Conservation (phyloP, 176 grass and related monocot species). For the Chrysopogon serrulatus region DNA sequence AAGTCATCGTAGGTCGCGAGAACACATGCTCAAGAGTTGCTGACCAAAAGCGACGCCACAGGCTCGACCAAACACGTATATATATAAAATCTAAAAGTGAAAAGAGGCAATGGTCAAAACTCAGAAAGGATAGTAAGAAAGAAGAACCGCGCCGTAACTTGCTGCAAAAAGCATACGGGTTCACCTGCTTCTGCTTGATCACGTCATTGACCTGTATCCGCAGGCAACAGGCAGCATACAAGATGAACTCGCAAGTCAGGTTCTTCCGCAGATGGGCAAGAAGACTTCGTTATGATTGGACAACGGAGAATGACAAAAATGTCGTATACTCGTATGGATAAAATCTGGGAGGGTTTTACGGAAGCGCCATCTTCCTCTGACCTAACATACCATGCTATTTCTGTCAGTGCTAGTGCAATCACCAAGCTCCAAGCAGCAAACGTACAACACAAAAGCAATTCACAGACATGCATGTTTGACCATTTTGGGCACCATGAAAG, state of each 20-base stretch:
- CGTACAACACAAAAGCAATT: neutral
- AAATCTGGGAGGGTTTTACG: neutral
- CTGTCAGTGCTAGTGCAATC: neutral
- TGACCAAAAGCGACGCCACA: neutral
- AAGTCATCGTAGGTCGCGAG: neutral
- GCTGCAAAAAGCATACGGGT: neutral
- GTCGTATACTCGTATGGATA: neutral
- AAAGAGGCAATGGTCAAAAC: neutral
- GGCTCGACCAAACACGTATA: constrained; percentile 2
- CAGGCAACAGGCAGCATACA: neutral
- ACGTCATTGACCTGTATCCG: neutral
- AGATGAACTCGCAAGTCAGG: constrained; percentile 11
- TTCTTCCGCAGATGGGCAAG: neutral
- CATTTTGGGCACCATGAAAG: neutral
- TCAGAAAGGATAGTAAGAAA: neutral
- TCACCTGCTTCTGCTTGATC: neutral
- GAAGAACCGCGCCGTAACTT: neutral
- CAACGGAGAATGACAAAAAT: neutral
- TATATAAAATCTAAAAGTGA: neutral
- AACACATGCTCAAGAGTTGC: neutral
- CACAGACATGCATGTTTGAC: neutral
- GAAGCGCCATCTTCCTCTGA: neutral
- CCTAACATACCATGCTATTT: neutral
- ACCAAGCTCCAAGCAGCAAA: neutral
- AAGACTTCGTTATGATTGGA: neutral